phyloP scores from a whole-genome alignment of 345 rosid species.

The Odontarrhena argentea region DNA sequence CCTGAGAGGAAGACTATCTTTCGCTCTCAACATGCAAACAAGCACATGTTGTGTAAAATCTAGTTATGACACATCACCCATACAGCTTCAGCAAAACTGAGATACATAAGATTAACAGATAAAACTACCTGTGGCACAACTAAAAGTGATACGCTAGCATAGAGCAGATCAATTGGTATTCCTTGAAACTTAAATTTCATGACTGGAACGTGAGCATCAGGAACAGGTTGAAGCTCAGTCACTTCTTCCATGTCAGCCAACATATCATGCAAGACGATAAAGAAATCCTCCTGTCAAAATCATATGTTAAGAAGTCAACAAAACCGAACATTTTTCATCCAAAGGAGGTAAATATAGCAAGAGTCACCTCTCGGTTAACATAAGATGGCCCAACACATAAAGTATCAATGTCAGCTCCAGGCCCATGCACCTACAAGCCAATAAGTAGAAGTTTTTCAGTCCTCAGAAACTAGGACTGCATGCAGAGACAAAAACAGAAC shows the following conservation, averaged over 20 bases:
- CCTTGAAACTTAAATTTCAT: constrained; percentile 95
- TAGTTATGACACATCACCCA: constrained; percentile 2
- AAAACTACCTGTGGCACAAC: constrained; percentile 86
- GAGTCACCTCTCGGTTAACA: constrained; percentile 74
- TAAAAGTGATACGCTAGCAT: constrained; percentile 79
- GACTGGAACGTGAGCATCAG: constrained; percentile 96
- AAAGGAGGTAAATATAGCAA: constrained; percentile 16
- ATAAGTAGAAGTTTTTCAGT: neutral
- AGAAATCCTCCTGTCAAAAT: constrained; percentile 75
- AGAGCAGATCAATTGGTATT: constrained; percentile 88
- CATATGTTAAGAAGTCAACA: constrained; percentile 15
- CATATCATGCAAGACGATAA: constrained; percentile 65
- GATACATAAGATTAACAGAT: neutral
- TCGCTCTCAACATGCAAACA: constrained; percentile 11
- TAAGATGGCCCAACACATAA: constrained; percentile 97
- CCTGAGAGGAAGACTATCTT: neutral
- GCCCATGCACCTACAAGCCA: constrained; percentile 77
- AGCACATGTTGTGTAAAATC: neutral
- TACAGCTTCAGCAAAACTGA: neutral
- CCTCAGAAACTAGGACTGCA: neutral
- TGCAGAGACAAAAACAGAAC: neutral
- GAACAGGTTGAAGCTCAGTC: constrained; percentile 87
- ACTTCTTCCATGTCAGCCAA: constrained; percentile 82
- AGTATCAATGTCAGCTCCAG: constrained; percentile 90
- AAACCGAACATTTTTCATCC: neutral